phyloP scores from a whole-genome alignment of 2,329 filamentous ascomycete genomes.

The Xylaria sp. region DNA sequence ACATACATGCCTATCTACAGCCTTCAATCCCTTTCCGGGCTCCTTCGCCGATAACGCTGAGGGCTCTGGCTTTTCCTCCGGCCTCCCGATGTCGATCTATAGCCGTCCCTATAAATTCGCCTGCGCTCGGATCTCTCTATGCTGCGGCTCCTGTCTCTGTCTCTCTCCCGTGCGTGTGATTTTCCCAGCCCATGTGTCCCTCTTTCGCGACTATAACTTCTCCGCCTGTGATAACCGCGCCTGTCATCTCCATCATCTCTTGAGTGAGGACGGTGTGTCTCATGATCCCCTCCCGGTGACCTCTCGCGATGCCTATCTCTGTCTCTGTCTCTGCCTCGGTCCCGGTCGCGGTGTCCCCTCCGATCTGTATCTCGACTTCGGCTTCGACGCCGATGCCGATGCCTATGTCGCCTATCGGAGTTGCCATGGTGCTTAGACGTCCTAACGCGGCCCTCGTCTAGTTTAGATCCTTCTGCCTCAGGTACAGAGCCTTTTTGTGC shows the following conservation, averaged over 20 bases:
- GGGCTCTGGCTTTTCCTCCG: constrained; percentile 45
- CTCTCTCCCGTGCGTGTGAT: constrained; percentile 36
- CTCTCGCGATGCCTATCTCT: constrained; percentile 46
- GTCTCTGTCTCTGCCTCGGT: constrained; percentile 43
- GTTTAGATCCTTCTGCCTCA: constrained; percentile 28
- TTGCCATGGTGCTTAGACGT: constrained; percentile 47
- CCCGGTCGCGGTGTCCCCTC: constrained; percentile 50
- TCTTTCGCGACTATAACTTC: constrained; percentile 41
- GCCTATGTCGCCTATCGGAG: constrained; percentile 50
- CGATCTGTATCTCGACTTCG: constrained; percentile 44
- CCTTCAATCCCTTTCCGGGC: constrained; percentile 31
- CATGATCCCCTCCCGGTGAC: constrained; percentile 45
- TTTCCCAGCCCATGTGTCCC: constrained; percentile 35
- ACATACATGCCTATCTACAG: neutral
- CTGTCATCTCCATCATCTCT: constrained; percentile 59
- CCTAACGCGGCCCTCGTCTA: constrained; percentile 40
- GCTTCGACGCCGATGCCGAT: constrained; percentile 52
- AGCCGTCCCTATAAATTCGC: constrained; percentile 37
- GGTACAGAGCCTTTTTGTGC: constrained; percentile 35
- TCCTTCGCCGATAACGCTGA: constrained; percentile 36
- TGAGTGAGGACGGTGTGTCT: constrained; percentile 37
- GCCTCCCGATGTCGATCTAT: constrained; percentile 43
- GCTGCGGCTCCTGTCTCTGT: constrained; percentile 44
- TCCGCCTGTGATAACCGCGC: constrained; percentile 55
- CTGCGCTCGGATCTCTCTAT: constrained; percentile 39